phyloP scores from a whole-genome alignment of 2,329 filamentous ascomycete genomes.

The Aphanocladium album region DNA sequence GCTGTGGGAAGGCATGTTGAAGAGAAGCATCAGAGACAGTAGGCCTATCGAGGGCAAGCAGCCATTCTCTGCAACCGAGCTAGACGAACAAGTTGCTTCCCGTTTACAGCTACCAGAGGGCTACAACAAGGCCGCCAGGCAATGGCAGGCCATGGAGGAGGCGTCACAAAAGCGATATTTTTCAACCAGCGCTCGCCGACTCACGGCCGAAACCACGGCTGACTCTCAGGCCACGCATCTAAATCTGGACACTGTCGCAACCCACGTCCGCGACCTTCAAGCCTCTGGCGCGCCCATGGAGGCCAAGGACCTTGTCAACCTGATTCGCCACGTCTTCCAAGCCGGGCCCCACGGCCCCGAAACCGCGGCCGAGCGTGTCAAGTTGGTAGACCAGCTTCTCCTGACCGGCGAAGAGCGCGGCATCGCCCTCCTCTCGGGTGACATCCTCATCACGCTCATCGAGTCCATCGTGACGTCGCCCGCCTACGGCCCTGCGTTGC shows the following conservation, averaged over 20 bases:
- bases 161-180: slow-evolving; percentile 30
- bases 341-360: slow-evolving; percentile 18
- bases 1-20: slow-evolving; percentile 44
- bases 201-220: slow-evolving; percentile 8
- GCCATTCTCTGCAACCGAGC: slow-evolving; percentile 21
- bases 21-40: slow-evolving; percentile 26
- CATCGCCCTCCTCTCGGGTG: slow-evolving; percentile 36
- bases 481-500: slow-evolving; percentile 28
- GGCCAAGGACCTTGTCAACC: slow-evolving; percentile 29
- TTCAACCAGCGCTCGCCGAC: slow-evolving; percentile 27
- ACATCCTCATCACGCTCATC: slow-evolving; percentile 46
- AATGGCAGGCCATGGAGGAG: slow-evolving; percentile 31
- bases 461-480: slow-evolving; percentile 32
- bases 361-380: slow-evolving; percentile 26
- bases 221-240: neutral
- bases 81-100: slow-evolving; percentile 26
- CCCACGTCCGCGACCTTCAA: slow-evolving; percentile 35
- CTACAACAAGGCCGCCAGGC: slow-evolving; percentile 23
- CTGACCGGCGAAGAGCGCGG: slow-evolving; percentile 42
- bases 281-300: slow-evolving; percentile 31
- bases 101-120: slow-evolving; percentile 28
- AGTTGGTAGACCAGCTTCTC: slow-evolving; percentile 39
- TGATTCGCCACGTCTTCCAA: slow-evolving; percentile 36
- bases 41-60: slow-evolving; percentile 26
- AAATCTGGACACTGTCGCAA: slow-evolving; percentile 20